Conservation (phyloP, 441 rosid species). For the Capsella rubella region DNA sequence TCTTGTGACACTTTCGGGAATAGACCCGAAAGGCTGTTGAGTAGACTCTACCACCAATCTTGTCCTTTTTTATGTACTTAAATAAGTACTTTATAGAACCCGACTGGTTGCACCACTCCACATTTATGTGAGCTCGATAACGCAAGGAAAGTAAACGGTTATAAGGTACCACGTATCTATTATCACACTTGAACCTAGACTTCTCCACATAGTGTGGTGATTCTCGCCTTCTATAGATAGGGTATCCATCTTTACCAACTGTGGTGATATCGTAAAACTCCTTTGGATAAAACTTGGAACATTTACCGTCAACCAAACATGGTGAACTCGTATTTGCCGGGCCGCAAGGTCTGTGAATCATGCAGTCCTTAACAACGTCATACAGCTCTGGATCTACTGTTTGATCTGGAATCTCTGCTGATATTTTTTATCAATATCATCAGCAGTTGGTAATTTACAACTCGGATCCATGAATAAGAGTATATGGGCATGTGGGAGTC, state of each 20-base stretch:
- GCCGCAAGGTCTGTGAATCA: not conserved
- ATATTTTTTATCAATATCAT: not conserved
- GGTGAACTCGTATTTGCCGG: not conserved
- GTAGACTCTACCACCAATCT: not conserved
- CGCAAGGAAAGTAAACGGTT: not conserved
- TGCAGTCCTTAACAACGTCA: not conserved
- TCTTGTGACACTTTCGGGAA: too few relatives aligned
- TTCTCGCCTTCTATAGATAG: not conserved
- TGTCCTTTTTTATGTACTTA: not conserved
- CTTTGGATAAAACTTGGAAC: not conserved
- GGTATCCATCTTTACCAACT: too few relatives aligned
- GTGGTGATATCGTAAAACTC: too few relatives aligned
- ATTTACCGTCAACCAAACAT: not conserved
- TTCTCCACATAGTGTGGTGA: not conserved
- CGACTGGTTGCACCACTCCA: not conserved
- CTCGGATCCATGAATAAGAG: not conserved
- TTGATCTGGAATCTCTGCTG: not conserved
- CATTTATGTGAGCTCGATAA: not conserved
- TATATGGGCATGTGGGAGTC: too few relatives aligned
- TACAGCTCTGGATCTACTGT: not conserved
- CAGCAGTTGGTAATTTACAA: not conserved
- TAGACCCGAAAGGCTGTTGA: too few relatives aligned
- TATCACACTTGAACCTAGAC: not conserved
- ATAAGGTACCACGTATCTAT: not conserved
- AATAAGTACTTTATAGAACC: not conserved